A percentile compares a stretch with the other conserved stretches of the same genome.
Evolutionary conservation across 2,329 filamentous ascomycete genomes (phyloP).

Genomic region (Colletotrichum sp.): DNA sequence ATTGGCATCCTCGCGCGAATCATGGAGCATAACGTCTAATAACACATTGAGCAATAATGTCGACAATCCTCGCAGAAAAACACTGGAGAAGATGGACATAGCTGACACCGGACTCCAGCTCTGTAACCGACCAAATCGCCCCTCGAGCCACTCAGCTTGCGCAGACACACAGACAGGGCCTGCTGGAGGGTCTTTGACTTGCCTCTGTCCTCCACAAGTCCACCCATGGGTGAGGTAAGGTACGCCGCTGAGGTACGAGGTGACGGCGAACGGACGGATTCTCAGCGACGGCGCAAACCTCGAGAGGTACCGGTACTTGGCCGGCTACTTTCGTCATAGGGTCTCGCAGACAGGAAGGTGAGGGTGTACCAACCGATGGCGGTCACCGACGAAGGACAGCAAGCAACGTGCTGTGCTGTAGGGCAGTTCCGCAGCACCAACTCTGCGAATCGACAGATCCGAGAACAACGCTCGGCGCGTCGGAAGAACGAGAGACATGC

Average conservation of each 20-base stretch:
- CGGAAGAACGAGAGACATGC: slow-evolving; percentile 13
- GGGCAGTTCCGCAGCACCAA: neutral
- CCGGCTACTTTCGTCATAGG: slow-evolving; percentile 10
- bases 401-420: neutral
- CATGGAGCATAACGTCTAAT: neutral
- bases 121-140: neutral
- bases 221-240: neutral
- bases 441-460: slow-evolving; percentile 3
- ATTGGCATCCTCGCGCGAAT: slow-evolving; percentile 15
- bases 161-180: neutral
- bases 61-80: slow-evolving; percentile 8
- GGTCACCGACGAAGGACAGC: neutral
- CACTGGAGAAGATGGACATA: slow-evolving; percentile 9
- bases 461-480: slow-evolving; percentile 10
- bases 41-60: neutral
- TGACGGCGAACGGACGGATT: neutral
- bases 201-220: neutral
- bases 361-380: neutral
- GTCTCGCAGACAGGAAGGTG: neutral
- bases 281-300: neutral
- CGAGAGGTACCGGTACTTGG: neutral
- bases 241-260: neutral
- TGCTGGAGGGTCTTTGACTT: neutral
- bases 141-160: neutral
- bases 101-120: neutral